Evolutionary conservation across 257 asterid species (phyloP), one percentile per base, ranked within the genome.

Genomic region (Handroanthus guayacan): DNA sequence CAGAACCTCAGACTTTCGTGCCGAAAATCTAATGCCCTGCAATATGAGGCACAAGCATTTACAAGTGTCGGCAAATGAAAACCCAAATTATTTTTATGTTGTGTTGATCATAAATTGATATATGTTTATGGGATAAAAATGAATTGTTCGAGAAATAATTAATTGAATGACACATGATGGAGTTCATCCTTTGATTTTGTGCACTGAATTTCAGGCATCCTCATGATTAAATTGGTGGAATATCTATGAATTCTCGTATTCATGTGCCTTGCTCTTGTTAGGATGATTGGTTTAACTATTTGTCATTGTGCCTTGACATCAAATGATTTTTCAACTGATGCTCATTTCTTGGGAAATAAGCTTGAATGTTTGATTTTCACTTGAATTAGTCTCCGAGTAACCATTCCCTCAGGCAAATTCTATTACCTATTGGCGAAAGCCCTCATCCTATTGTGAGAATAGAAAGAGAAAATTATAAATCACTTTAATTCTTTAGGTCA

Each of bases 121-220:
- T 41, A 62, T 74, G 74, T n/a, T 63, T 61, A 56, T 79, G 82
- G 74, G 67, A 58, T 77, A 50, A 41, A 61, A 55, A 68, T 37
- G 50, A 61, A 65, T 66, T 75, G 74, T 75, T 65, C 70, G 11
- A 25, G 31, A 25, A 25, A 25, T 25, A 25, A 25, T 25, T 25
- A 25, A 25, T 25, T 25, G 31, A 25, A 66, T 62, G 31, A 69
- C 64, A 55, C 39, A 60, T 60, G 76, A 10, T 62, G 79, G 10
- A 79, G 61, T 45, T 63, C 13, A 3, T 67, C 41, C 43, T 78
- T 66, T 25, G 31, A 25, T 25, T 25, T 25, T 25, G 63, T 57
- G 72, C 11, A 61, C 55, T 44, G 69, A 16, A 64, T 71, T 71
- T 62, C 7, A 66, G 18, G 56, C 62, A 71, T 36, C 34, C 44